These are phyloP conservation scores for Alternaria angustiovoidea DNA, from an alignment of 2,329 filamentous ascomycete species.

Conservation along the genomic window DNA sequence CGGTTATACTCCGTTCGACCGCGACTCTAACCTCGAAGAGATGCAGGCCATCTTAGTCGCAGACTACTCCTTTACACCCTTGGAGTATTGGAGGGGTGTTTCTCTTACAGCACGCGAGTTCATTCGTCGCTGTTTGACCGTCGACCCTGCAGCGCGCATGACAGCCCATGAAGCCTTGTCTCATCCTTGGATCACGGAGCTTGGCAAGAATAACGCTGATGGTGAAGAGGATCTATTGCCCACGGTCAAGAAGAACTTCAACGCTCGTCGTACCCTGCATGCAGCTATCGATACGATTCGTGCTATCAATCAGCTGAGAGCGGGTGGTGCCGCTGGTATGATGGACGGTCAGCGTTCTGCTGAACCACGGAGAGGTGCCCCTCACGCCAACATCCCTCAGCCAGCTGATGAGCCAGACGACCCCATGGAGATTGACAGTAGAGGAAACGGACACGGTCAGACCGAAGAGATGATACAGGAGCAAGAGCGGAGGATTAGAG, in stretches of 20 bases:
- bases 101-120: constrained; percentile 86
- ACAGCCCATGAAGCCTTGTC: constrained; percentile 81
- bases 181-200: constrained; percentile 70
- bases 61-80: constrained; percentile 92
- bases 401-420: constrained; percentile 45
- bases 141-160: constrained; percentile 86
- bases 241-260: constrained; percentile 75
- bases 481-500: constrained; percentile 67
- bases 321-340: constrained; percentile 65
- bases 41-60: constrained; percentile 98
- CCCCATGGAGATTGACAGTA: constrained; percentile 61
- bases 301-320: constrained; percentile 72
- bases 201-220: constrained; percentile 55
- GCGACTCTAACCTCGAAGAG: constrained; percentile 96
- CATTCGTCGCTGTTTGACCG: constrained; percentile 88
- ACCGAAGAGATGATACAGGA: constrained; percentile 68
- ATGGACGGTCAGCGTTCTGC: constrained; percentile 68
- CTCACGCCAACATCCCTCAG: constrained; percentile 45
- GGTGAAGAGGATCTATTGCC: constrained; percentile 65
- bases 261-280: constrained; percentile 69
- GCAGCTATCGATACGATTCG: constrained; percentile 73
- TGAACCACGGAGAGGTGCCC: constrained; percentile 58
- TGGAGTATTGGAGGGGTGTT: constrained; percentile 96
- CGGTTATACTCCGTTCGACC: constrained; percentile 97
- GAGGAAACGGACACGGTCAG: constrained; percentile 67